Percentiles rank a stretch among this genome's conserved stretches.
Evolutionary conservation across 139 green algal species (phyloP).

Genomic region (Coccomyxa sp.): DNA sequence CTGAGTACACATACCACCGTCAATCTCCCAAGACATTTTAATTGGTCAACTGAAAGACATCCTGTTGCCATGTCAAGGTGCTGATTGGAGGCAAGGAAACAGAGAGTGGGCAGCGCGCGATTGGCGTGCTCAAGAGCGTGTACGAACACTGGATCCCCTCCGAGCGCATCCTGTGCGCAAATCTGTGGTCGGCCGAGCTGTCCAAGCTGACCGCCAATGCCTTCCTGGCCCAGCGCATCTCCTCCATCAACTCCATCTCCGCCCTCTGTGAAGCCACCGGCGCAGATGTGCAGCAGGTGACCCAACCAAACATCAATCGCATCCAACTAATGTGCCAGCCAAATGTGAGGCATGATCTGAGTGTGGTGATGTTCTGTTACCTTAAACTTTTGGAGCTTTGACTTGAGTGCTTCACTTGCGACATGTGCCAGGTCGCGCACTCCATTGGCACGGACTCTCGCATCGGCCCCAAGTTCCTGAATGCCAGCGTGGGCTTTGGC

Average conservation of each 20-base stretch:
- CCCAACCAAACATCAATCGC: background rate
- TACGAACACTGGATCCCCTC: slow-evolving; percentile 95
- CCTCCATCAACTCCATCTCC: slow-evolving; percentile 98
- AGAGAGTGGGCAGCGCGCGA: slow-evolving; percentile 60
- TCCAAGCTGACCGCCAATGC: slow-evolving; percentile 98
- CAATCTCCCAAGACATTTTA: background rate
- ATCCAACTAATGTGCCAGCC: background rate
- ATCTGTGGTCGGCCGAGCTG: slow-evolving; percentile 97
- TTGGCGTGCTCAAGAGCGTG: slow-evolving; percentile 73
- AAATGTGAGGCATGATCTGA: no score
- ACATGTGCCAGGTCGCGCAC: slow-evolving; percentile 66
- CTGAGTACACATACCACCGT: background rate
- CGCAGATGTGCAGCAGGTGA: slow-evolving; percentile 87
- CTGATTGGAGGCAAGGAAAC: slow-evolving; percentile 86
- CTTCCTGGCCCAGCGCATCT: slow-evolving; percentile 98
- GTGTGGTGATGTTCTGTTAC: no score
- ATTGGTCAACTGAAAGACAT: background rate
- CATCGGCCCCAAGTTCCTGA: slow-evolving; percentile 97
- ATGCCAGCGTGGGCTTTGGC: slow-evolving; percentile 95
- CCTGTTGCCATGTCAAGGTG: slow-evolving; percentile 35
- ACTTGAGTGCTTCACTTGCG: no score
- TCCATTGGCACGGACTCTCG: slow-evolving; percentile 93
- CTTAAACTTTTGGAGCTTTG: no score
- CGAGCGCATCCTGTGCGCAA: slow-evolving; percentile 89
- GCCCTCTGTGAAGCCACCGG: slow-evolving; percentile 95